phyloP scores from a whole-genome alignment of 2,329 filamentous ascomycete genomes.

The Talaromyces piceae region DNA sequence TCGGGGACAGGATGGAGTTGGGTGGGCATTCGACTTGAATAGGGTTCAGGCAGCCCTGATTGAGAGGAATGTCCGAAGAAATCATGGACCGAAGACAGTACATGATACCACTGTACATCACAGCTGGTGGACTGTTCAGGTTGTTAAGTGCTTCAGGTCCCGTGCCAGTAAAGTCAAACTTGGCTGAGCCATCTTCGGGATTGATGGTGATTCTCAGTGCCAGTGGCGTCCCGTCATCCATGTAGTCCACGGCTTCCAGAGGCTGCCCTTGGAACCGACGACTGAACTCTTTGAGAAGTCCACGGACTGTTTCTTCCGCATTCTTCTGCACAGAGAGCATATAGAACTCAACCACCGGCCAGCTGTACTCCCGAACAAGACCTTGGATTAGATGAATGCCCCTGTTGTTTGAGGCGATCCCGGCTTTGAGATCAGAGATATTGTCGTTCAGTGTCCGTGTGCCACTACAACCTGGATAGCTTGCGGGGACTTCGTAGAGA shows the following conservation, averaged over 20 bases:
- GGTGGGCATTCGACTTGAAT: slow-evolving; percentile 66
- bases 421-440: slow-evolving; percentile 77
- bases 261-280: slow-evolving; percentile 61
- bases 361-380: slow-evolving; percentile 68
- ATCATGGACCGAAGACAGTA: slow-evolving; percentile 78
- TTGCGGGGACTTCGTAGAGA: slow-evolving; percentile 64
- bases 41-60: slow-evolving; percentile 75
- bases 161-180: slow-evolving; percentile 72
- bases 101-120: slow-evolving; percentile 77
- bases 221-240: slow-evolving; percentile 81
- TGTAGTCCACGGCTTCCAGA: slow-evolving; percentile 70
- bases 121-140: slow-evolving; percentile 72
- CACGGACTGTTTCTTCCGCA: slow-evolving; percentile 67
- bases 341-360: slow-evolving; percentile 65
- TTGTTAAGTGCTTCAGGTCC: slow-evolving; percentile 74
- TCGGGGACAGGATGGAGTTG: slow-evolving; percentile 66
- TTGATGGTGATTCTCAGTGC: slow-evolving; percentile 68
- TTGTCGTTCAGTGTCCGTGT: slow-evolving; percentile 76
- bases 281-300: slow-evolving; percentile 64
- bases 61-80: slow-evolving; percentile 72
- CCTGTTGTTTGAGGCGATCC: slow-evolving; percentile 79
- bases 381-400: slow-evolving; percentile 70
- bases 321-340: slow-evolving; percentile 79
- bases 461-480: slow-evolving; percentile 68
- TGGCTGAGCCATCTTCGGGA: slow-evolving; percentile 62